Percentiles rank a stretch among this genome's conserved stretches.
Conservation (phyloP, 495 filamentous ascomycete genomes). For the Platismatia glauca region DNA sequence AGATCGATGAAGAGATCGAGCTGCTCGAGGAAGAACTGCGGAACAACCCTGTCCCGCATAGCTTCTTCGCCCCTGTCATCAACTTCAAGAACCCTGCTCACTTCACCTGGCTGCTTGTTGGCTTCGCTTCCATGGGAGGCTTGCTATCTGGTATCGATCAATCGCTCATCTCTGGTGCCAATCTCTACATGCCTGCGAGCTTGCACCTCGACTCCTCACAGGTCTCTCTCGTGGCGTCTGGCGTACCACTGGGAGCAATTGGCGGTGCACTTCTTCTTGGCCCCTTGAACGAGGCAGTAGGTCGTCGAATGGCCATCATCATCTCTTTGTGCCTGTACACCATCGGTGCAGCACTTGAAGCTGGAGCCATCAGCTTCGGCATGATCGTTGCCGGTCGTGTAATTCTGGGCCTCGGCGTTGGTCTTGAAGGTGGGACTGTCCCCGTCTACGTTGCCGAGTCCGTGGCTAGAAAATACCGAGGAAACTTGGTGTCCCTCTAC, state of each 20-base stretch:
- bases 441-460: conserved; percentile 37
- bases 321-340: conserved; percentile 50
- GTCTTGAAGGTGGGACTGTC: conserved; percentile 50
- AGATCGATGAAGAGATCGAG: conserved; percentile 19
- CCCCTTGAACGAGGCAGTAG: conserved; percentile 49
- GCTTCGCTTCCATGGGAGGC: conserved; percentile 54
- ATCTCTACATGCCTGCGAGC: conserved; percentile 45
- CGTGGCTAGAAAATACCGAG: conserved; percentile 45
- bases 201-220: conserved; percentile 36
- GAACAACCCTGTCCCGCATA: conserved; percentile 12
- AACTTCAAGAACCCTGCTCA: conserved; percentile 20
- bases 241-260: conserved; percentile 53
- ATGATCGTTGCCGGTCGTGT: conserved; percentile 54
- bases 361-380: conserved; percentile 48
- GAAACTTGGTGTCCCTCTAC: conserved; percentile 53
- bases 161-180: conserved; percentile 51
- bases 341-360: conserved; percentile 49
- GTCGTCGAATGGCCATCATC: conserved; percentile 51
- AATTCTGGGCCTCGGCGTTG: conserved; percentile 51
- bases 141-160: conserved; percentile 55
- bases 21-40: conserved; percentile 16
- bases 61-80: conserved; percentile 16
- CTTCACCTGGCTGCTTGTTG: conserved; percentile 54
- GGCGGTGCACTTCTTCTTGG: conserved; percentile 50
- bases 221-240: conserved; percentile 47